Evolutionary conservation across 2,329 filamentous ascomycete species (phyloP).

Genomic region (Microascus cirrosus): DNA sequence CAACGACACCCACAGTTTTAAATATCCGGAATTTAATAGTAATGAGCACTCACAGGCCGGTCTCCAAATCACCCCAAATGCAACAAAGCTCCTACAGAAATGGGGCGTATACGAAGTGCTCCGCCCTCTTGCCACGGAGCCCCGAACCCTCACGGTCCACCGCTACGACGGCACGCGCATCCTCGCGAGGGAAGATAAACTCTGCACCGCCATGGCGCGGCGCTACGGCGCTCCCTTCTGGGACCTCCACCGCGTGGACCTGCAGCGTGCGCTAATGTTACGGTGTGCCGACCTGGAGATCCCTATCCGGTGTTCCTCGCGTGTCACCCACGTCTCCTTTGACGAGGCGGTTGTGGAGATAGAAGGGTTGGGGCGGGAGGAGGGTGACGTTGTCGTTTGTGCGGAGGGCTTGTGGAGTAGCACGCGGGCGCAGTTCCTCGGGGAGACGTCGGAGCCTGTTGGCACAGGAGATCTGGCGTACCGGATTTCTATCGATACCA

Average conservation of each 20-base stretch:
- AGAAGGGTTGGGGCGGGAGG: background rate
- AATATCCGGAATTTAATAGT: background rate
- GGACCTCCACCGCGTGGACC: constrained; percentile 37
- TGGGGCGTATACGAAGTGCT: constrained; percentile 7
- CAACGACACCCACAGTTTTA: background rate
- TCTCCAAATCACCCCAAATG: constrained; percentile 10
- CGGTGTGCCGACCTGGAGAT: constrained; percentile 27
- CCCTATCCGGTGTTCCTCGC: background rate
- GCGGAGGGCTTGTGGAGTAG: constrained; percentile 21
- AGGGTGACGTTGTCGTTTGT: background rate
- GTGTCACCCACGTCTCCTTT: background rate
- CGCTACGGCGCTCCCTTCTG: constrained; percentile 22
- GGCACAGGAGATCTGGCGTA: constrained; percentile 46
- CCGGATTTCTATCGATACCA: constrained; percentile 34
- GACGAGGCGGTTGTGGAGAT: background rate
- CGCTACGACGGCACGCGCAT: constrained; percentile 10
- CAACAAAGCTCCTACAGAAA: constrained; percentile 8
- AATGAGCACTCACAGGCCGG: constrained; percentile 6
- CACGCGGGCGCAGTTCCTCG: constrained; percentile 32
- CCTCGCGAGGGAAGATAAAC: constrained; percentile 8
- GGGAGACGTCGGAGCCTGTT: constrained; percentile 28
- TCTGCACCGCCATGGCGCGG: constrained; percentile 4
- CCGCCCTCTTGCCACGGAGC: constrained; percentile 7
- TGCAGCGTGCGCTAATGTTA: constrained; percentile 28
- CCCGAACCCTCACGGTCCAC: constrained; percentile 9